phyloP scores from a whole-genome alignment of 768 basidiomycete species.

The Mycena epipterygia region DNA sequence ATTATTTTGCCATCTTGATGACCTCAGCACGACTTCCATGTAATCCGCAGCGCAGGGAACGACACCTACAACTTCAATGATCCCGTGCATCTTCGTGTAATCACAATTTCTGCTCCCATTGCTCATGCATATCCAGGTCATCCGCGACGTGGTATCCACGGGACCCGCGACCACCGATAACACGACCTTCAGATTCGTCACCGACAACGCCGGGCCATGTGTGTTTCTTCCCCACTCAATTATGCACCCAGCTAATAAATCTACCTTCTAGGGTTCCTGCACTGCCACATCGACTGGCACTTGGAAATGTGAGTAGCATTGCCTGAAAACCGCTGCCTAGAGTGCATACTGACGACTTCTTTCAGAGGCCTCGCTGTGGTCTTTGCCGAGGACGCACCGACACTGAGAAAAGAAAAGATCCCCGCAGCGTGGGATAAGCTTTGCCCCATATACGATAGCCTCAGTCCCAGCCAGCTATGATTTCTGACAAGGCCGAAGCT shows the following conservation, averaged over 20 bases:
- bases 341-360: not conserved
- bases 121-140: not conserved
- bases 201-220: too few species aligned
- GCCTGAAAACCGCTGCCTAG: not conserved
- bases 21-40: constrained; percentile 53
- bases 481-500: too few species aligned
- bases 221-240: not conserved
- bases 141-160: constrained; percentile 60
- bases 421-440: too few species aligned
- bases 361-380: not conserved
- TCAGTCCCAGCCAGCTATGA: not conserved
- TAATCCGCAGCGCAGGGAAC: constrained; percentile 52
- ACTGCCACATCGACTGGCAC: too few species aligned
- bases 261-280: too few species aligned
- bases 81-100: too few species aligned
- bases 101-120: not conserved
- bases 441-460: too few species aligned
- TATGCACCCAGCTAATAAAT: not conserved
- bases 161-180: not conserved
- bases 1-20: too few species aligned
- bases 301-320: not conserved
- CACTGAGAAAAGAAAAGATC: too few species aligned
- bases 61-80: too few species aligned
- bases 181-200: too few species aligned
- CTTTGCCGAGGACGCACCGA: not conserved